Base-by-base conservation (phyloP, 2,329 filamentous ascomycete species). In the Simplicillium aogashimaense region DNA sequence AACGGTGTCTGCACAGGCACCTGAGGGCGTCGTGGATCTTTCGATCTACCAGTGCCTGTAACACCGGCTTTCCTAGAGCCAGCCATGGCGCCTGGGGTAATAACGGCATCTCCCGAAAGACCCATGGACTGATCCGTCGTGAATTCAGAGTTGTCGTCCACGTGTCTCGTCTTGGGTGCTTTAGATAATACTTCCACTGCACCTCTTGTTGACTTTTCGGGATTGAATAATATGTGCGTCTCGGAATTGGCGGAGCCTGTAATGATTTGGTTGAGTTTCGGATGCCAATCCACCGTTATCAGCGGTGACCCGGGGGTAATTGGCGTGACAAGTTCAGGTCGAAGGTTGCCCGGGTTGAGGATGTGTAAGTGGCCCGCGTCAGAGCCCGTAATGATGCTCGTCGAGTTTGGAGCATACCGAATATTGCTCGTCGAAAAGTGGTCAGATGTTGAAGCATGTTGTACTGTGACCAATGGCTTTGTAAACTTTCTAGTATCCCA, bases 401-500 rank as follows among this genome's bases (percentile, higher is more conserved):
- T 78, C 1, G 82, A 83, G 48, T 81, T 86, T 4, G 90, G 89
- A 25, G 87, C 86, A 65, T 97, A 98, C 46, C 77, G 76, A 55
- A 98, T 95, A 55, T 88, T 94, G 39, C 80, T 83, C 44, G 86
- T 89, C 1, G 85, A 77, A 57, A 86, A 94, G 53, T 88, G 81
- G 43, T 81, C 79, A 1, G 87, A 90, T 12, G 86, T 94, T 1
- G 90, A 94, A 1, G 76, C 63, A 59, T 95, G 88, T 6, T 81
- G 67, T 13, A 86, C 78, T 2, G 81, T 85, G 36, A 87, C 86
- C 12, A 98, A 74, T 4, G 92, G 87, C 42, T 83, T 72, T 58
- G 92, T 97, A 70, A 98, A 94, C 55, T 95, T 97, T 43, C 92
- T 79, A 3, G 83, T 94, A 58, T 98, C 92, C 92, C 92, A 98